Base-by-base conservation (phyloP, 2,329 filamentous ascomycete species). In the Fusarium haematococcum region DNA sequence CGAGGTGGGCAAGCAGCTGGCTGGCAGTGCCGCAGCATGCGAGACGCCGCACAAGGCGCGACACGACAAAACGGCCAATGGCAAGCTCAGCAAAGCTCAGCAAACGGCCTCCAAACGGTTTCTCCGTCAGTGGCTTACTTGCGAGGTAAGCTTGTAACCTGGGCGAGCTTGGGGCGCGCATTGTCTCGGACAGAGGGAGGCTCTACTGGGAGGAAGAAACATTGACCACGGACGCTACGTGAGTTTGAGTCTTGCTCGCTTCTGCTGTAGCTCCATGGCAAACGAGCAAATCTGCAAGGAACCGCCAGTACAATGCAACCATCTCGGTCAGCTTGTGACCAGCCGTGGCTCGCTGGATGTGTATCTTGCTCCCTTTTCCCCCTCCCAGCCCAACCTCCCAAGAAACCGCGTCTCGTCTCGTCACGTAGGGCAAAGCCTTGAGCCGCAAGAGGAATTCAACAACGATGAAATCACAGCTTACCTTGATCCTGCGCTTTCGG, bases 401-500 rank as follows among this genome's bases (percentile, higher is more conserved):
- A 56, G 39, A 52, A 50, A 67, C 59, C 63, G 63, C 67, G 48
- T 32, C 48, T 52, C 48, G 56, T 61, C 63, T 68, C 69, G 41
- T 65, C 63, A 43, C 63, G 54, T 48, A 66, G 58, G 63, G 62
- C 64, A 43, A 68, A 56, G 41, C 52, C 56, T 58, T 50, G 54
- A 57, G 54, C 54, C 58, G 69, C 50, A 71, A 58, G 52, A 37
- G 65, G 25, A 58, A 74, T 63, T n/a, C 48, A 52, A 67, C 39
- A 35, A 73, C 57, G 74, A 77, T 41, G 68, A 79, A 79, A 76
- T 75, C 58, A 65, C 67, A 68, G 67, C 88, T 80, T 82, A 91
- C 89, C 89, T 91, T 91, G 80, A 91, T 91, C 76, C 89, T 85
- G 75, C 89, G 86, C 78, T 90, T 90, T 66, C 89, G 88, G 81